A percentile compares a stretch with the other conserved stretches of the same genome.
phyloP scores from a whole-genome alignment of 23 red algal genomes.

The Rhodosorus marinus region DNA sequence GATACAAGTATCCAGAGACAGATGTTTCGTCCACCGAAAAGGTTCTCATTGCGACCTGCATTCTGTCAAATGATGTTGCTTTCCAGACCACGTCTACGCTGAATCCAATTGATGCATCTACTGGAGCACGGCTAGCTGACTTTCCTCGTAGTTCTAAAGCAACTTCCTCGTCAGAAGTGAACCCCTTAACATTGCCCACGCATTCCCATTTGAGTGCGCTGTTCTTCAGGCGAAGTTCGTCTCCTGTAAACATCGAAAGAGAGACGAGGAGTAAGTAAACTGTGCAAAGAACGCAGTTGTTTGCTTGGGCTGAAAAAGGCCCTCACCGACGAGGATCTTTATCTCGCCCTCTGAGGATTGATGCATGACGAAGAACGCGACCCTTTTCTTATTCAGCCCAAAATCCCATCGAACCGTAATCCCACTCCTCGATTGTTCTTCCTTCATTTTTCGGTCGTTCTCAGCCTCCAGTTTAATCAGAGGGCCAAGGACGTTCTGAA shows the following conservation, averaged over 20 bases:
- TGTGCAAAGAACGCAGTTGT: too few relatives aligned
- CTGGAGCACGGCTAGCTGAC: slow-evolving; percentile 31
- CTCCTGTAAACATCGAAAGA: too few relatives aligned
- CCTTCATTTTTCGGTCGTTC: slow-evolving; percentile 70
- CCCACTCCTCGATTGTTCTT: slow-evolving; percentile 57
- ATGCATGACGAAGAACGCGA: slow-evolving; percentile 72
- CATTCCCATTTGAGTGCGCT: slow-evolving; percentile 48
- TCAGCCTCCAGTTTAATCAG: slow-evolving; percentile 72
- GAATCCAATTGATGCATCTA: slow-evolving; percentile 40
- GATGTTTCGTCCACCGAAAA: slow-evolving; percentile 88
- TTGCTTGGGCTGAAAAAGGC: too few relatives aligned
- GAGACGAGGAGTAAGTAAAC: too few relatives aligned
- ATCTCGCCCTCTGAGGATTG: slow-evolving; percentile 55
- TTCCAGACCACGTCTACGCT: slow-evolving; percentile 87
- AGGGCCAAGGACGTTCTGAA: slow-evolving; percentile 40
- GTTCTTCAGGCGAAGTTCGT: slow-evolving; percentile 61
- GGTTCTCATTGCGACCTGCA: slow-evolving; percentile 52
- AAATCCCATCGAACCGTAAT: slow-evolving; percentile 84
- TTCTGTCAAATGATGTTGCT: slow-evolving; percentile 72
- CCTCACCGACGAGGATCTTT: slow-evolving; percentile 54
- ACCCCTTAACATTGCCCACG: slow-evolving; percentile 69
- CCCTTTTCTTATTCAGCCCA: slow-evolving; percentile 50
- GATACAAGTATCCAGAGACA: slow-evolving; percentile 79
- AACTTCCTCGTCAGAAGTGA: slow-evolving; percentile 70
- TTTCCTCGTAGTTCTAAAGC: slow-evolving; percentile 69